A percentile compares a stretch with the other conserved stretches of the same genome.
phyloP scores from a whole-genome alignment of 306 rosid species.

The Quillaja saponaria region DNA sequence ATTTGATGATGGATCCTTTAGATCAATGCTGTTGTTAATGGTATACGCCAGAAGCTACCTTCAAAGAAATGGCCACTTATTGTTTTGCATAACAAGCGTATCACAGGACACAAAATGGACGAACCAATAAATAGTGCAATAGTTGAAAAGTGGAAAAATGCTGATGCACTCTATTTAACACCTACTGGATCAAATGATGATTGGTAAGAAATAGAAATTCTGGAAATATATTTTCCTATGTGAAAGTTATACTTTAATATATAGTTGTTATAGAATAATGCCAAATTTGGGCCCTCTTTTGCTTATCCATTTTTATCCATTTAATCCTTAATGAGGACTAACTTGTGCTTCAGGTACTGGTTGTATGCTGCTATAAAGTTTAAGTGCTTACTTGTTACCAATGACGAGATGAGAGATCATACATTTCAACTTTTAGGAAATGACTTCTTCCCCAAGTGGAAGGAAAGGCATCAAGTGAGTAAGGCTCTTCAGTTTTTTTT shows the following conservation, averaged over 20 bases:
- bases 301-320: constrained; percentile 21
- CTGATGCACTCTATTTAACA: constrained; percentile 81
- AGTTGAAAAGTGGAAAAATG: constrained; percentile 77
- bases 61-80: constrained; percentile 87
- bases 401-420: constrained; percentile 68
- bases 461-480: constrained; percentile 71
- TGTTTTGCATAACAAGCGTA: constrained; percentile 78
- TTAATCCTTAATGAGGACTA: constrained; percentile 34
- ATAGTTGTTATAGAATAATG: no score
- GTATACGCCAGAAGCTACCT: constrained; percentile 69
- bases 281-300: not conserved
- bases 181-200: constrained; percentile 92
- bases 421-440: constrained; percentile 60
- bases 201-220: constrained; percentile 70
- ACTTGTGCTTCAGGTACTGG: constrained; percentile 88
- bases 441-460: constrained; percentile 66
- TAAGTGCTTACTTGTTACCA: constrained; percentile 77
- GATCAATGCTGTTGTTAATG: constrained; percentile 77
- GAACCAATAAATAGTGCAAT: constrained; percentile 60
- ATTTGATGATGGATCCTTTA: constrained; percentile 31
- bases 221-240: constrained; percentile 12
- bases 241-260: not conserved
- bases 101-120: constrained; percentile 70
- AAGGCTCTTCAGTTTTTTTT: constrained; percentile 38
- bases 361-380: constrained; percentile 94